phyloP scores from a whole-genome alignment of 208 protist species.

The Trypanosoma platydactyli region DNA sequence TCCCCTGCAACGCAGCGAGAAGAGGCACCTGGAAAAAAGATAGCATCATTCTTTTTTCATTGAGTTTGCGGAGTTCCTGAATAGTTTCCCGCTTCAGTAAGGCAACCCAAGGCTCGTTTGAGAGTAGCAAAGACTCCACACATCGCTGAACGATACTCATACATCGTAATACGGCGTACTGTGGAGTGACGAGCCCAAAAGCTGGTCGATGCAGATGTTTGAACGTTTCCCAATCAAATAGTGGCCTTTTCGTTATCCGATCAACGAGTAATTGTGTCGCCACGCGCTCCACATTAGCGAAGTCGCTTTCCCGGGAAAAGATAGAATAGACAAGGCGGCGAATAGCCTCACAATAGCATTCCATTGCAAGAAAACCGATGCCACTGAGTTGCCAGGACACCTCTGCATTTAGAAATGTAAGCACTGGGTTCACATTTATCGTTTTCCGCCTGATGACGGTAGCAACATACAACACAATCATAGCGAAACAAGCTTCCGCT shows the following conservation, averaged over 20 bases:
- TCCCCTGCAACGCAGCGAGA: slow-evolving; percentile 60
- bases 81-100: slow-evolving; percentile 4
- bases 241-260: slow-evolving; percentile 48
- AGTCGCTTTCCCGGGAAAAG: slow-evolving; percentile 42
- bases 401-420: slow-evolving; percentile 48
- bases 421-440: slow-evolving; percentile 44
- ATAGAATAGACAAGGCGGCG: slow-evolving; percentile 36
- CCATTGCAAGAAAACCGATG: slow-evolving; percentile 35
- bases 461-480: slow-evolving; percentile 37
- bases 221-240: slow-evolving; percentile 48
- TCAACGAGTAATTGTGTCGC: slow-evolving; percentile 38
- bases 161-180: slow-evolving; percentile 42
- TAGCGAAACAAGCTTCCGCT: slow-evolving; percentile 33
- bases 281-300: slow-evolving; percentile 45
- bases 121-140: slow-evolving; percentile 39
- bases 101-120: slow-evolving; percentile 1
- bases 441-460: slow-evolving; percentile 29
- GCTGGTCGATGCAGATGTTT: slow-evolving; percentile 31
- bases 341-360: slow-evolving; percentile 53
- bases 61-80: slow-evolving; percentile 5
- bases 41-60: slow-evolving; percentile 32
- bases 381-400: slow-evolving; percentile 56
- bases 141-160: slow-evolving; percentile 40
- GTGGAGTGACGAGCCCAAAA: slow-evolving; percentile 11
- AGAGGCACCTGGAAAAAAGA: slow-evolving; percentile 74